Evolutionary conservation across 2,329 filamentous ascomycete species (phyloP), one percentile per base, ranked within the genome.

Genomic region (Verticillium tricorpus): DNA sequence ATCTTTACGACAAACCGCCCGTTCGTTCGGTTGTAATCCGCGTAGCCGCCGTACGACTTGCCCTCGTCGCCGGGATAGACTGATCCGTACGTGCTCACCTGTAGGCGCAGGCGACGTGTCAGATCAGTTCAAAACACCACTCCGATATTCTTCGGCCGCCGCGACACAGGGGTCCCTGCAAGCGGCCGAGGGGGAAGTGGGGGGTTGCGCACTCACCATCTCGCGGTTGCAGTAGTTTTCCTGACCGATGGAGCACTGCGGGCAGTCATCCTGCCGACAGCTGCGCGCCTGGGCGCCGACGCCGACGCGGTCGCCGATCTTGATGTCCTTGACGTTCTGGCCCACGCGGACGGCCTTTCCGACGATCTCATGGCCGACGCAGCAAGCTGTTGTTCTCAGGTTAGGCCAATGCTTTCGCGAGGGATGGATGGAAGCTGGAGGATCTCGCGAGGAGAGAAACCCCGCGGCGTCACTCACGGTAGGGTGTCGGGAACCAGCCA

Each of bases 301-400:
- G 50, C 85, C 84, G 31, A 89, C 86, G 35, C 86, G 81, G 69
- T 89, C 85, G 55, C 89, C 88, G 35, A 88, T 68, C 59, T 82
- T 78, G 72, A 90, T 79, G 56, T 77, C 70, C 60, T 66, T 66
- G 14, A 79, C 79, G 56, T 79, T 69, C 28, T 74, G 74, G 37
- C 85, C 86, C 40, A 87, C 77, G 32, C 82, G 81, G 28, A 84
- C 80, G 7, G 81, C 83, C 7, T 75, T 81, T 55, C 87, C 87
- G 64, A 89, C 80, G 55, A 89, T 89, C 68, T 89, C 87, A 71
- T 89, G 87, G 60, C 86, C 87, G 31, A 87, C 83, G 52, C 83
- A 83, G 68, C 35, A 32, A 5, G 54, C 80, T 80, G 25, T 80
- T 78, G 7, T 45, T 34, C 34, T 35, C 34, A 1, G 22, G 64